Percentiles rank a stretch among this genome's conserved stretches.
Evolutionary conservation across 345 rosid genomes (phyloP).

Genomic region (Cardamine resedifolia): DNA sequence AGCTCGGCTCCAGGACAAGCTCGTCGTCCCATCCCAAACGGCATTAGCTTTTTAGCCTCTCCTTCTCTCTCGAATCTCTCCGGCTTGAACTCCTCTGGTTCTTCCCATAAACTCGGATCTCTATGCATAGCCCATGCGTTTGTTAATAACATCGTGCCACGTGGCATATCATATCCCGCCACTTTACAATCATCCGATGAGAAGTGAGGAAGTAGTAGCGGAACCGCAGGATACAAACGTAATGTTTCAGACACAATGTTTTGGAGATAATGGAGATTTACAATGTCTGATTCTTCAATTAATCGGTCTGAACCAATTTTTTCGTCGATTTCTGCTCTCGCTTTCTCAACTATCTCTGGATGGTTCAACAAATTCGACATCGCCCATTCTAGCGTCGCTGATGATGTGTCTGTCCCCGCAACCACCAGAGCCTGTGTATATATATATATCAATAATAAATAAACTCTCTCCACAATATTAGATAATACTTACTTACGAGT

Average conservation of each 20-base stretch:
- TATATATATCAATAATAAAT: neutral
- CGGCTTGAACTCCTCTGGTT: constrained; percentile 45
- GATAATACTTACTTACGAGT: constrained; percentile 23
- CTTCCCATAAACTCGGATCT: constrained; percentile 49
- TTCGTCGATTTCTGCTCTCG: constrained; percentile 35
- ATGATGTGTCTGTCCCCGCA: constrained; percentile 52
- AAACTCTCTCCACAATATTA: neutral
- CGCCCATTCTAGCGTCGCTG: constrained; percentile 51
- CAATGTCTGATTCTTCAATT: constrained; percentile 41
- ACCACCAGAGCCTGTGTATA: constrained; percentile 33
- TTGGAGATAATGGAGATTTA: constrained; percentile 44
- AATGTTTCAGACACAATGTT: constrained; percentile 45
- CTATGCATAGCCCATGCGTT: constrained; percentile 60
- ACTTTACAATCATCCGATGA: constrained; percentile 47
- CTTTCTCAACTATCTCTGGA: constrained; percentile 43
- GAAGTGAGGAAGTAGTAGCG: constrained; percentile 40
- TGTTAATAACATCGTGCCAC: constrained; percentile 41
- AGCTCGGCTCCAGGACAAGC: constrained; percentile 52
- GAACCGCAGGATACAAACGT: constrained; percentile 43
- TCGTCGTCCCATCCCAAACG: constrained; percentile 56
- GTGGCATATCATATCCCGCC: constrained; percentile 47
- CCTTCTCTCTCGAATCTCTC: constrained; percentile 46
- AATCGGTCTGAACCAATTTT: constrained; percentile 34
- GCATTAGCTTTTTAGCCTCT: constrained; percentile 35
- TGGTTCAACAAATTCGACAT: constrained; percentile 48